Evolutionary conservation across 352 stramenopile genomes (phyloP), one percentile per base, ranked within the genome.

Genomic region (Phytophthora cactorum): DNA sequence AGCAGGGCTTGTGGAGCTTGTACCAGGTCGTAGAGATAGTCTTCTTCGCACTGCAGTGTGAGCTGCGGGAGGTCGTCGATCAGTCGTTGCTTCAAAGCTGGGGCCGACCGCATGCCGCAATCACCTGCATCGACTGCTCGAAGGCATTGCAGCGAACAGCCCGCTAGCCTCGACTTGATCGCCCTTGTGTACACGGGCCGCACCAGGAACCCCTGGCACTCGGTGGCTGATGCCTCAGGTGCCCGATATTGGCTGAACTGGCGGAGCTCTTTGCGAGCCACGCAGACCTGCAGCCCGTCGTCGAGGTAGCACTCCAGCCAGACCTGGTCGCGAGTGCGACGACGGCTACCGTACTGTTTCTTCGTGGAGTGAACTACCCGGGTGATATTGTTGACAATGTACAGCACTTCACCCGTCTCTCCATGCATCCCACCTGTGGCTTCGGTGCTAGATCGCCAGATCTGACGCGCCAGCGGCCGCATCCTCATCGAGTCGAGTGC

Each of bases 301-400:
- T 82, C 72, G 5, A 81, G 56, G n/a, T 72, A 75, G 29, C 77
- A 79, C 66, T 85, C 77, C 11, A 85, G 38, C 77, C 77, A 85
- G 38, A 85, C 47, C 58, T 79, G 74, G 28, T 68, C 53, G 27
- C 60, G 59, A 51, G 46, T 25, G 22, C 51, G 60, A 2, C 72
- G 68, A 28, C 56, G 65, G 15, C 63, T 58, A 9, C 63, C 39
- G 9, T 59, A 62, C 43, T 57, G 63, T 17, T 39, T 54, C 14
- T 79, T 74, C 4, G 66, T 60, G 3, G 64, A 73, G 14, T 64
- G 67, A 32, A 83, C 72, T 0, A 85, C 75, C 15, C 74, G 77
- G 14, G 70, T 59, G 17, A 52, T 62, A 10, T 41, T 38, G 52
- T 72, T 81, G 14, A 83, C 55, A 1, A 52, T 72, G 66, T 78